Evolutionary conservation across 805 yeast species (phyloP), one percentile per base, ranked within the genome.

Genomic region (Candida incommunis): DNA sequence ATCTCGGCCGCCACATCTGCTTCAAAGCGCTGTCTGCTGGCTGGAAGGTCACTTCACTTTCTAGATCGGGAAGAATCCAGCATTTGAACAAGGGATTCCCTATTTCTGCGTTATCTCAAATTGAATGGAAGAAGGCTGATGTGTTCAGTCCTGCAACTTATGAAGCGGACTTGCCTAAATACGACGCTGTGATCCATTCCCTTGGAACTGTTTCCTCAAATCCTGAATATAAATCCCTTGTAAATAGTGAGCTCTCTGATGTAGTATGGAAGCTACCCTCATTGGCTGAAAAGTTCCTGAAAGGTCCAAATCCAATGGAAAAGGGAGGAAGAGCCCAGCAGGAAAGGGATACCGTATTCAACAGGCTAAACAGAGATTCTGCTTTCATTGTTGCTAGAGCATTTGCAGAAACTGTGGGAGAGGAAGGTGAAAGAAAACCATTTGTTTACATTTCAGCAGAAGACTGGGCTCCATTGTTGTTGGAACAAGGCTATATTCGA

Each of bases 401-500:
- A 0, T 72, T 75, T 47, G 52, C 66, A 23, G 57, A 68, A 40
- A 35, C 51, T 4, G 26, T 24, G 7, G 42, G 23, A 2, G 46
- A 5, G 50, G 20, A 46, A 46, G 2, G 23, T 42, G n/a, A 31
- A 25, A 18, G 50, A 50, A 37, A 52, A 48, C 54, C 74, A 5
- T 80, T 80, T 55, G 85, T 82, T 0, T 87, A 84, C 55, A 71
- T 87, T 1, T 83, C 94, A 0, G 95, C 96, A 1, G 94, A 84
- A 52, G 63, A 68, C 42, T 79, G 80, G 45, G 63, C 82, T 3
- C 37, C 37, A 18, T 4, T 11, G 11, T 11, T 31, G 37, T 18
- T 31, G 5, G 90, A 92, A 1, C 54, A 64, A 0, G 87, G 80
- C 1, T 87, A 87, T 59, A 75, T 87, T 27, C 67, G 70, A 7